Percentiles rank a stretch among this genome's conserved stretches.
These are phyloP conservation scores for Apiospora marii DNA, from an alignment of 2,329 filamentous ascomycete genomes.

Conservation along the genomic window DNA sequence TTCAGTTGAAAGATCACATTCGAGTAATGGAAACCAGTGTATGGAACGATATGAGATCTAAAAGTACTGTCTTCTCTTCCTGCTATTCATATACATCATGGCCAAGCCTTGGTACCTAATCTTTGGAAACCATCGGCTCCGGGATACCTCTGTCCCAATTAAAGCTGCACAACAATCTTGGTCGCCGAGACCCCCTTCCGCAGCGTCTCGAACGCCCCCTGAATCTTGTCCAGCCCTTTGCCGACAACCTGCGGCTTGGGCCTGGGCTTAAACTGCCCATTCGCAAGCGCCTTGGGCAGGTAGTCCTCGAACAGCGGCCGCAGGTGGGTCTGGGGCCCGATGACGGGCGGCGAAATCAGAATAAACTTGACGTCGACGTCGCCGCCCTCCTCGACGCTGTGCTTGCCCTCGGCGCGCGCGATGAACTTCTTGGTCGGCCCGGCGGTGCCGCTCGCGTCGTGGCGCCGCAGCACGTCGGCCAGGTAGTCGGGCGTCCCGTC, in stretches of 20 bases:
- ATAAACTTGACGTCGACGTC: conserved; percentile 39
- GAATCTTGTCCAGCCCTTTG: conserved; percentile 50
- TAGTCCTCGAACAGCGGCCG: conserved; percentile 48
- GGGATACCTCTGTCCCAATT: not conserved
- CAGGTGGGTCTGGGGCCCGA: conserved; percentile 40
- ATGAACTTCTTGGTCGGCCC: conserved; percentile 1
- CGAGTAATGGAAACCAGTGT: too few relatives aligned
- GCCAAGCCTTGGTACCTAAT: fast-evolving
- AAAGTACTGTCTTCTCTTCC: not conserved
- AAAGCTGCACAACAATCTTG: conserved; percentile 49
- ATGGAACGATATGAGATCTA: not conserved
- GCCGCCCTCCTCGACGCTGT: conserved; percentile 27
- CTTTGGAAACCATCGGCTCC: fast-evolving
- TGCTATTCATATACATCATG: not conserved
- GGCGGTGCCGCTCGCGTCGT: not conserved
- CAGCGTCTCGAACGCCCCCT: conserved; percentile 48
- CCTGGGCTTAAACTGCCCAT: conserved; percentile 45
- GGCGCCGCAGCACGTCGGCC: not conserved
- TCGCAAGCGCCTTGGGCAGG: conserved; percentile 46
- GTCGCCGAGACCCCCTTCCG: conserved; percentile 50
- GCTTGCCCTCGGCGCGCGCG: not conserved
- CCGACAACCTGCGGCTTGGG: conserved; percentile 50
- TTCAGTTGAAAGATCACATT: too few relatives aligned
- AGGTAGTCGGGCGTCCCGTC: conserved; percentile 9
- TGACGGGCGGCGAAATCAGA: conserved; percentile 35